Percentiles rank a stretch among this genome's conserved stretches.
phyloP scores from a whole-genome alignment of 257 asterid species.

The Penstemon davidsonii region DNA sequence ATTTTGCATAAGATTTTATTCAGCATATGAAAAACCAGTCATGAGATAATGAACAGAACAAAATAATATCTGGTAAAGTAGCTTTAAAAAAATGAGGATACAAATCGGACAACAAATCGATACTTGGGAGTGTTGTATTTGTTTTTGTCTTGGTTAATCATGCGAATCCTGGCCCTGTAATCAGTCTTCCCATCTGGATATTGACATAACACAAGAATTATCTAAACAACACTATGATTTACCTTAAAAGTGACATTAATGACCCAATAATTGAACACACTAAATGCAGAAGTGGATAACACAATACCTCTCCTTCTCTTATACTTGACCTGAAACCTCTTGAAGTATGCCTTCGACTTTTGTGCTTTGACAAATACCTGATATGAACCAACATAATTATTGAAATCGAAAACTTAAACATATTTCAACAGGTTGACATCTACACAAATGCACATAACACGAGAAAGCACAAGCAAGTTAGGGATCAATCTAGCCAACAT shows the following conservation, averaged over 20 bases:
- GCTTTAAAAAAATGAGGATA: slow-evolving; percentile 41
- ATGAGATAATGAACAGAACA: background rate
- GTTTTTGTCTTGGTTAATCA: slow-evolving; percentile 73
- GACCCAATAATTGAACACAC: background rate
- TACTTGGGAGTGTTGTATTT: slow-evolving; percentile 78
- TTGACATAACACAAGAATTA: background rate
- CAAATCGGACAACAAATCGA: slow-evolving; percentile 68
- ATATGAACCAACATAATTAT: too few species aligned
- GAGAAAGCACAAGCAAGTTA: too few species aligned
- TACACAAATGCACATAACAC: too few species aligned
- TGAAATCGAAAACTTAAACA: too few species aligned
- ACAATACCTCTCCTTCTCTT: slow-evolving; percentile 77
- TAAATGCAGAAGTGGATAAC: background rate
- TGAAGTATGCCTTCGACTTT: slow-evolving; percentile 64
- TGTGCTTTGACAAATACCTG: slow-evolving; percentile 74
- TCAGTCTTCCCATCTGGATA: slow-evolving; percentile 71
- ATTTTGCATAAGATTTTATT: too few species aligned
- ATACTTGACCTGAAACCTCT: slow-evolving; percentile 73
- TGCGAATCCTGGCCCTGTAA: slow-evolving; percentile 69
- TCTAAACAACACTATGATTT: background rate
- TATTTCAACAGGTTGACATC: too few species aligned
- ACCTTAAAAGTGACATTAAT: background rate
- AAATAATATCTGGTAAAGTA: background rate
- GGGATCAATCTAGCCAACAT: too few species aligned
- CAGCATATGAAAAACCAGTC: background rate